Base-by-base conservation (phyloP, 2,329 filamentous ascomycete species). In the Ophiocordyceps sinensis region DNA sequence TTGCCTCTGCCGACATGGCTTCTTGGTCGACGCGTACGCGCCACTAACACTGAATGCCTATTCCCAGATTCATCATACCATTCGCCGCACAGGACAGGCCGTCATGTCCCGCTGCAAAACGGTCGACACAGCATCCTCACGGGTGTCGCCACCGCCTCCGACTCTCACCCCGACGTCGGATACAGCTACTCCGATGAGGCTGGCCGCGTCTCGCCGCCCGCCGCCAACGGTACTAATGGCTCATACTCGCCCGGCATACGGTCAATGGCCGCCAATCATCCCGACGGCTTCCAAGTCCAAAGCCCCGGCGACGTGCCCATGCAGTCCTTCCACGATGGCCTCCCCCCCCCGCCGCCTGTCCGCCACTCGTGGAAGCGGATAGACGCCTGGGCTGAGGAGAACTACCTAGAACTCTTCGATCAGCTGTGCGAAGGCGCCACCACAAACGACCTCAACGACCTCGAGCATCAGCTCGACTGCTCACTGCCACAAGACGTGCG, bases 381-480 rank as follows among this genome's bases (percentile, higher is more conserved):
- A 56, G 89, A 96, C 59, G 71, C 74, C 34, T 98, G 91, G 91
- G 75, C 85, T 42, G 91, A 96, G 54, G 85, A 91, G 47, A 85
- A 96, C 63, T 98, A 95, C 61, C 83, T 85, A 44, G 91, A 98
- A 63, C 75, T 98, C 28, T 91, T 71, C 52, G 91, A 98, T 62
- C 88, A 98, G 60, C 68, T 98, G 29, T 84, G 89, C 58, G 88
- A 94, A 61, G 87, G 85, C 28, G 87, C 83, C 57, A 96, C 91
- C 5, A 72, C 77, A 55, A 98, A 98, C 63, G 91, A 98, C 56
- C 70, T 98, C 57, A 96, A 95, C 61, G 91, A 96, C 62, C 69
- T 98, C 41, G 91, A 98, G 65, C 87, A 96, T 62, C 83, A 94
- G 60, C 72, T 98, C 39, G 89, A 98, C 60, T 93, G 87, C 65